phyloP scores from a whole-genome alignment of 1,284 basidiomycete genomes.

The Cryptococcus sp. region DNA sequence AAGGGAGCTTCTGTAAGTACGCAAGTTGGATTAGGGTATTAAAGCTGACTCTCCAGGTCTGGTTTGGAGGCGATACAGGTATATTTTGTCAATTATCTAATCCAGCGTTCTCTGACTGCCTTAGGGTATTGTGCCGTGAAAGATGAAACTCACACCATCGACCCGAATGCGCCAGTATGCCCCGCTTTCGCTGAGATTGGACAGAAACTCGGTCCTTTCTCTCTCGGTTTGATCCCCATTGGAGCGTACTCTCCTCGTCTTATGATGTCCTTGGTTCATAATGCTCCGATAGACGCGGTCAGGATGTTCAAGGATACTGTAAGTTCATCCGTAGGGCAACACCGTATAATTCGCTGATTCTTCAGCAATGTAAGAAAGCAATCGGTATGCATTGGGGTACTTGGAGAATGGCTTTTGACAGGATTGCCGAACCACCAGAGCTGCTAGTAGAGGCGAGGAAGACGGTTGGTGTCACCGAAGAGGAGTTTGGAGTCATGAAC shows the following conservation, averaged over 20 bases:
- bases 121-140: conserved; percentile 47
- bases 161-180: conserved; percentile 53
- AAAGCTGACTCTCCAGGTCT: conserved; percentile 43
- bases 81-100: conserved; percentile 15
- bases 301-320: conserved; percentile 60
- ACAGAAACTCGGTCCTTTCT: conserved; percentile 57
- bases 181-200: conserved; percentile 68
- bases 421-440: conserved; percentile 58
- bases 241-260: conserved; percentile 61
- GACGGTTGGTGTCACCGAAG: conserved; percentile 53
- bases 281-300: conserved; percentile 60
- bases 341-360: neutral
- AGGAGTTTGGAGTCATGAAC: conserved; percentile 55
- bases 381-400: conserved; percentile 67
- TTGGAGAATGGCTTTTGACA: conserved; percentile 51
- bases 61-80: conserved; percentile 68
- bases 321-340: conserved; percentile 12
- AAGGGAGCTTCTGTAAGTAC: conserved; percentile 2
- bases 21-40: no score
- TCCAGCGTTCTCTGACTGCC: neutral
- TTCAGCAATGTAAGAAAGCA: conserved; percentile 51
- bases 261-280: conserved; percentile 60
- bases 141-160: conserved; percentile 48
- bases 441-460: conserved; percentile 54
- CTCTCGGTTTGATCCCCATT: conserved; percentile 59